Conservation (phyloP, 441 rosid species). For the Isatis lusitanica region DNA sequence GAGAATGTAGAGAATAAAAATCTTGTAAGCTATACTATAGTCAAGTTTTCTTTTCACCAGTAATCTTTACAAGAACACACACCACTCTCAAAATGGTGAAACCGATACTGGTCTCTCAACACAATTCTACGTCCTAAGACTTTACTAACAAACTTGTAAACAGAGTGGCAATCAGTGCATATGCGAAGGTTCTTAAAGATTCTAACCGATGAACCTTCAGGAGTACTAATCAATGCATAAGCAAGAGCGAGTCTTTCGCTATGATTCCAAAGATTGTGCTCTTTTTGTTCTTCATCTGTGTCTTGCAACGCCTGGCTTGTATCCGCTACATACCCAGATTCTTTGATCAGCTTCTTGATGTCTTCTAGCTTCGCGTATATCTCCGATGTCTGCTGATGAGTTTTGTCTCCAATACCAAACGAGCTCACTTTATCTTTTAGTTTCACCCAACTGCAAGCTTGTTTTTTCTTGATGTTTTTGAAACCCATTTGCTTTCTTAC, state of each 20-base stretch:
- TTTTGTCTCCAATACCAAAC: constrained; percentile 73
- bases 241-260: constrained; percentile 89
- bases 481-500: constrained; percentile 75
- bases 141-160: constrained; percentile 66
- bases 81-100: constrained; percentile 76
- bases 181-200: constrained; percentile 86
- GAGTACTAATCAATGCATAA: constrained; percentile 62
- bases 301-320: constrained; percentile 79
- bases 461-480: constrained; percentile 69
- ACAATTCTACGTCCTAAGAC: constrained; percentile 49
- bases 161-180: constrained; percentile 78
- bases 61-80: constrained; percentile 73
- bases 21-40: background rate
- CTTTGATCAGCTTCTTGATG: constrained; percentile 72
- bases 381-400: constrained; percentile 54
- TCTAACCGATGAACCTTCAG: constrained; percentile 56
- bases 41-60: constrained; percentile 50
- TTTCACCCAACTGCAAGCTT: constrained; percentile 95
- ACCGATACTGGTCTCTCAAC: constrained; percentile 69
- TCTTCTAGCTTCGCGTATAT: constrained; percentile 71
- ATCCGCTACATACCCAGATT: constrained; percentile 75
- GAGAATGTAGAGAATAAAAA: no score
- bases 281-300: constrained; percentile 87
- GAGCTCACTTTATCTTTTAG: constrained; percentile 52
- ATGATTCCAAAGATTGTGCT: constrained; percentile 83